Evolutionary conservation across 495 filamentous ascomycete species (phyloP), one percentile per base, ranked within the genome.

Genomic region (Penicillium riverlandense): DNA sequence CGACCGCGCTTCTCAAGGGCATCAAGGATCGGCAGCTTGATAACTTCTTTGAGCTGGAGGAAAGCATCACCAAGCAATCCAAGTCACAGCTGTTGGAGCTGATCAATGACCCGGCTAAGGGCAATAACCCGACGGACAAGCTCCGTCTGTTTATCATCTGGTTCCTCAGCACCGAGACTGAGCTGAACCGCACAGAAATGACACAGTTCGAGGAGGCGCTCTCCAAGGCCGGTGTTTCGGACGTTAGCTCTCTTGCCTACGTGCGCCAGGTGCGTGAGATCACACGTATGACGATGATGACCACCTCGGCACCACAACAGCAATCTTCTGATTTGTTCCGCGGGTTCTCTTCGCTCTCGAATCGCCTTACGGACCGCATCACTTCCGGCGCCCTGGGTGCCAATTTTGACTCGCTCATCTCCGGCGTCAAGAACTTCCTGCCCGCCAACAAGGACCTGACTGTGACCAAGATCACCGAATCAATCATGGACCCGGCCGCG

Each of bases 281-380:
- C 41, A 97, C 92, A 9, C 89, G 91, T 32, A 97, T 97, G 92
- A 96, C 94, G 12, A 96, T 97, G 83, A 88, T 99, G 74, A 88
- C 90, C 5, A 90, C 91, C 7, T 82, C 91, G 4, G 78, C 86
- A 46, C 77, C 79, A 11, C 64, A 81, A 29, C 76, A 75, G 50
- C 76, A 80, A 41, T 83, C 86, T 5, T 78, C 84, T 2, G 77
- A 82, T 35, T 72, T 99, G 15, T 95, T 97, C 74, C 80, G 83
- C 29, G 88, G 89, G 9, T 96, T 97, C 67, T 86, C 79, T 30
- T 83, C 82, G 44, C 86, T 97, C 50, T 94, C 90, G 22, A 90
- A 82, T 38, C 80, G 90, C 14, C 79, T 99, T 13, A 96, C 92
- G 11, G 90, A 96, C 62, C 85, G 90, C 16, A 84, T 98, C 58